Base-by-base conservation (phyloP, 1,139 yeast species). In the Hansenula lynferdii region DNA sequence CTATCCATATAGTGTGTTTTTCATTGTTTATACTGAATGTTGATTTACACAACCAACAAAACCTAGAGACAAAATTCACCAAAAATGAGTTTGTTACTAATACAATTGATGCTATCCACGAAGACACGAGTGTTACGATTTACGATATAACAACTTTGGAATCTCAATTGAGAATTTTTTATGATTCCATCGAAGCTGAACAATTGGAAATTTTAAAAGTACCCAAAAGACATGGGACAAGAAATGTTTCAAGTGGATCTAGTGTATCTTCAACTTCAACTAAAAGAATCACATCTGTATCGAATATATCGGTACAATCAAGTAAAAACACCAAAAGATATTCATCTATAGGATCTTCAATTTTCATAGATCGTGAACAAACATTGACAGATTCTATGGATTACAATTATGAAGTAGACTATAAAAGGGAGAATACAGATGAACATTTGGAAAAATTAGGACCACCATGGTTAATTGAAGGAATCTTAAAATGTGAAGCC, bases 381-480 rank as follows among this genome's bases (percentile, higher is more conserved):
- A 41, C 50, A 39, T 24, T 58, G 48, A 44, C 60, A 45, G 36
- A 56, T 15, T 55, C 58, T 20, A 51, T 28, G 6, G 51, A 44
- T 7, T 14, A 26, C 7, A 47, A 42, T 18, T 49, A 40, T 32
- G 46, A 48, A 16, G 50, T 53, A 16, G 42, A 44, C 20, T 51
- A 50, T 34, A 31, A 39, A 19, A 40, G 36, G 32, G 54, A 51
- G 15, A 34, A 36, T 7, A 37, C 70, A 45, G 89, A 82, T 57
- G 71, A 76, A 47, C 70, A 72, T 26, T 63, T 84, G 45, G 85
- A 80, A 48, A 66, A 80, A 33, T 70, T 72, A 38, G 94, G 92
- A 0, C 77, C 90, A 2, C 94, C 94, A 2, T 84, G 85, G 75
- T 73, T 81, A 42, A 82, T 84, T 54, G 94, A 85, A 61, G 94